These are phyloP conservation scores for Xylariaceae sp. DNA, from an alignment of 2,329 filamentous ascomycete genomes.

Conservation along the genomic window DNA sequence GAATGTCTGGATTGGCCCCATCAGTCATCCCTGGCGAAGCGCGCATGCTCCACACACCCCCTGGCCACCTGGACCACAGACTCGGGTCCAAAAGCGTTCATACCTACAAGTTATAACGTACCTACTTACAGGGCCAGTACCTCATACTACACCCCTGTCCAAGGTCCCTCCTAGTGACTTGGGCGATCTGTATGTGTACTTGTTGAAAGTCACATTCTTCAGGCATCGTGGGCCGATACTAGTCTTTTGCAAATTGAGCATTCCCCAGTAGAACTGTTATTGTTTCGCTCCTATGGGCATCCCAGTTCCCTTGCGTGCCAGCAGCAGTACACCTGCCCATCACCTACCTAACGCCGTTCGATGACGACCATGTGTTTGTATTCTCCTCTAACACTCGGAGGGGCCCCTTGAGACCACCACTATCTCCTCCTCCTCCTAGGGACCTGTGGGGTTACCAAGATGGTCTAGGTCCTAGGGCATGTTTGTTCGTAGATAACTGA, in stretches of 20 bases:
- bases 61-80: conserved; percentile 23
- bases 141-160: conserved; percentile 1
- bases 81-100: conserved; percentile 14
- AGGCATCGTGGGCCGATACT: conserved; percentile 14
- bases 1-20: conserved; percentile 18
- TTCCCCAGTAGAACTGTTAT: conserved; percentile 29
- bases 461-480: conserved; percentile 21
- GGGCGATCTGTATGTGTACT: not conserved
- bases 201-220: not conserved
- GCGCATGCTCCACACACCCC: conserved; percentile 23
- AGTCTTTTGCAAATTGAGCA: conserved; percentile 31
- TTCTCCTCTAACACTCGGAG: conserved; percentile 26
- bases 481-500: conserved; percentile 24
- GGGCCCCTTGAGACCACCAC: conserved; percentile 28
- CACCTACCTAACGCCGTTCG: conserved; percentile 11
- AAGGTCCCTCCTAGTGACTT: not conserved
- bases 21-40: conserved; percentile 25
- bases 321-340: conserved; percentile 15
- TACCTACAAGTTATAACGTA: conserved; percentile 16
- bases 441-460: not conserved
- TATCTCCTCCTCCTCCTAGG: conserved; percentile 12
- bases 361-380: conserved; percentile 24
- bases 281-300: conserved; percentile 24
- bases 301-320: conserved; percentile 31
- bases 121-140: conserved; percentile 17